phyloP scores from a whole-genome alignment of 805 yeast genomes.

The Soucietia sequanensis region DNA sequence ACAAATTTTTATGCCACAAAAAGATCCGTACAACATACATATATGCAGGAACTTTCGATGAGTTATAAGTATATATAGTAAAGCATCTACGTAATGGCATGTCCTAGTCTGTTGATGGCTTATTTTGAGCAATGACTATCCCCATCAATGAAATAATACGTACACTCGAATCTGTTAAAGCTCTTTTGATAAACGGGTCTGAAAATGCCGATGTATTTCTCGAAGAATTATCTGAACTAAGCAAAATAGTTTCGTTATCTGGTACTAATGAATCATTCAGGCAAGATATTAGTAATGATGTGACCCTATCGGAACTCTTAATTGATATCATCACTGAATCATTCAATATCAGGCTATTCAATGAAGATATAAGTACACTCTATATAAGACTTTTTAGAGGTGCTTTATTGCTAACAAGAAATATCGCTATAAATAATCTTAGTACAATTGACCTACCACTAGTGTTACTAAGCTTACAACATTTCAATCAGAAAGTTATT shows the following conservation, averaged over 20 bases:
- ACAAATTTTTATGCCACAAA: too few species aligned
- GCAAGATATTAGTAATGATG: conserved; percentile 1
- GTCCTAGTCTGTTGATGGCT: too few species aligned
- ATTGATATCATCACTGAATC: conserved; percentile 8
- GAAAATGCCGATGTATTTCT: neutral
- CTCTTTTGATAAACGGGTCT: neutral
- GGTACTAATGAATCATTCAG: conserved; percentile 5
- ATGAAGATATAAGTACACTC: conserved; percentile 3
- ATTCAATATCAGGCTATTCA: conserved; percentile 1
- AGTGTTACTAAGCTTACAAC: conserved; percentile 6
- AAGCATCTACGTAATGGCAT: too few species aligned
- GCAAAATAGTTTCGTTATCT: conserved; percentile 5
- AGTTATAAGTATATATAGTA: too few species aligned
- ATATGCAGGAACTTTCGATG: too few species aligned
- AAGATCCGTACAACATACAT: too few species aligned
- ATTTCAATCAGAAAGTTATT: conserved; percentile 6
- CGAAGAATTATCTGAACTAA: conserved; percentile 8
- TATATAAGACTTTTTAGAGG: conserved; percentile 45
- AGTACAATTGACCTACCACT: conserved; percentile 1
- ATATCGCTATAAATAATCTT: conserved; percentile 32
- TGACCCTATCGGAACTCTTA: conserved; percentile 2
- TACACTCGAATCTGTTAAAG: too few species aligned
- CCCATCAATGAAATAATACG: too few species aligned
- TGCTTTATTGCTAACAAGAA: conserved; percentile 46
- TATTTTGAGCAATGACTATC: too few species aligned